Conservation (phyloP, 2,329 filamentous ascomycete species). For the Xylariaceae sp. region DNA sequence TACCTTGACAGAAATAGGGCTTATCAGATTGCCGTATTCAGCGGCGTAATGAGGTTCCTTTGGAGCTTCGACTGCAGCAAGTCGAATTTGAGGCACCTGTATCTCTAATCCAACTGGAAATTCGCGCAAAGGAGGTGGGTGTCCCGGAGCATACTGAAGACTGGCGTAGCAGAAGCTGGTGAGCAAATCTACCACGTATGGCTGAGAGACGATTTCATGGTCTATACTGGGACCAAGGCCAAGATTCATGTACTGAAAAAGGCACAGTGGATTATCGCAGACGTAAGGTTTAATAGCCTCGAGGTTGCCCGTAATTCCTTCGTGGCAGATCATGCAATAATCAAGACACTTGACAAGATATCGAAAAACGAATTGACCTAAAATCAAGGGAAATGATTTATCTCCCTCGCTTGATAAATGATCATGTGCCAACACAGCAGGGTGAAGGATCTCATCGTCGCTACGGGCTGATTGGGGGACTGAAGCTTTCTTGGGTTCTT, state of each 20-base stretch:
- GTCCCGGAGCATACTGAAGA: constrained; percentile 26
- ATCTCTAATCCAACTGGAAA: constrained; percentile 39
- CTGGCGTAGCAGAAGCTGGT: constrained; percentile 75
- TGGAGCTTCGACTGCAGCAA: too few species aligned
- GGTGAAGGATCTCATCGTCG: constrained; percentile 17
- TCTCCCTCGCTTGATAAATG: constrained; percentile 29
- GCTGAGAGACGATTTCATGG: constrained; percentile 74
- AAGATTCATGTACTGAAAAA: constrained; percentile 85
- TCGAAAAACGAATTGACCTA: constrained; percentile 72
- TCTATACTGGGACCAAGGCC: constrained; percentile 83
- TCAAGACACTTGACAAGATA: constrained; percentile 78
- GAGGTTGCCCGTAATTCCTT: constrained; percentile 59
- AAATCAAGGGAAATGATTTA: constrained; percentile 50
- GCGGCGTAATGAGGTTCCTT: not conserved
- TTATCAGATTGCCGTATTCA: constrained; percentile 12
- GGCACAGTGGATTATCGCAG: constrained; percentile 69
- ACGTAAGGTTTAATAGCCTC: constrained; percentile 75
- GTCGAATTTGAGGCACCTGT: constrained; percentile 25
- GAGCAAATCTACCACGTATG: constrained; percentile 79
- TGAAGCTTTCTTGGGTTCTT: constrained; percentile 8
- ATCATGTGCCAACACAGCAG: constrained; percentile 28
- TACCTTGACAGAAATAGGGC: constrained; percentile 20
- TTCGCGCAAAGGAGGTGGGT: constrained; percentile 29
- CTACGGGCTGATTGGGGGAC: not conserved
- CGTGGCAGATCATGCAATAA: constrained; percentile 83